Base-by-base conservation (phyloP, 2,329 filamentous ascomycete genomes). In the Hymenoscyphus occultus region DNA sequence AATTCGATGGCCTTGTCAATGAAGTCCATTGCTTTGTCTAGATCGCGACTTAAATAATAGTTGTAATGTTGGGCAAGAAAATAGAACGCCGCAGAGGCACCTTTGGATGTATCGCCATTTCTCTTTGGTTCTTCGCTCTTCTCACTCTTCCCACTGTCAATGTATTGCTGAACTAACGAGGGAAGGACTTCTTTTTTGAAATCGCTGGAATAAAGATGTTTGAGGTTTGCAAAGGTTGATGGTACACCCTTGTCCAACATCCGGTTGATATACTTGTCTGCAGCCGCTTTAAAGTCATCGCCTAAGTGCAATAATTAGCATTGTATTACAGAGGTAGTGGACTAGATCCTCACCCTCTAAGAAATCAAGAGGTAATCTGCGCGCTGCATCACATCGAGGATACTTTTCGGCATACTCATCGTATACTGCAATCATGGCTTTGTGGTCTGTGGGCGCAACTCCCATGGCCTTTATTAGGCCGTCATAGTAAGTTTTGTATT, bases 31-130 rank as follows among this genome's bases (percentile, higher is more conserved):
- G 96, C 94, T 78, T 93, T 95, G 65, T 83, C 73, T 31, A 98
- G 84, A 76, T 98, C 87, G 54, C 93, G 92, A 75, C 92, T 97
- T 65, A 92, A 82, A 76, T 90, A 84, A 77, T 97, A 97, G 80
- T 97, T 95, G 83, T 97, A 96, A 79, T 99, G 96, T 75, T 98
- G 95, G 9, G 93, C 93, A 62, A 99, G 86, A 81, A 96, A 99
- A 78, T 96, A 98, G 60, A 93, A 85, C 14, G 91, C 91, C 1
- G 93, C 91, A 14, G 91, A 86, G 72, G 90, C 84, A 75, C 94
- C 94, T 42, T 80, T 81, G 6, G 82, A 79, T n/a, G 80, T 79
- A 60, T 86, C 81, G 31, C 81, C 83, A 51, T 74, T 73, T 40
- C 68, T 61, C 62, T 76, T 75, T 35, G 71, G 69, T 61, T 86